These are phyloP conservation scores for Teratosphaeriaceae sp. DNA, from an alignment of 2,329 filamentous ascomycete genomes.

Conservation along the genomic window DNA sequence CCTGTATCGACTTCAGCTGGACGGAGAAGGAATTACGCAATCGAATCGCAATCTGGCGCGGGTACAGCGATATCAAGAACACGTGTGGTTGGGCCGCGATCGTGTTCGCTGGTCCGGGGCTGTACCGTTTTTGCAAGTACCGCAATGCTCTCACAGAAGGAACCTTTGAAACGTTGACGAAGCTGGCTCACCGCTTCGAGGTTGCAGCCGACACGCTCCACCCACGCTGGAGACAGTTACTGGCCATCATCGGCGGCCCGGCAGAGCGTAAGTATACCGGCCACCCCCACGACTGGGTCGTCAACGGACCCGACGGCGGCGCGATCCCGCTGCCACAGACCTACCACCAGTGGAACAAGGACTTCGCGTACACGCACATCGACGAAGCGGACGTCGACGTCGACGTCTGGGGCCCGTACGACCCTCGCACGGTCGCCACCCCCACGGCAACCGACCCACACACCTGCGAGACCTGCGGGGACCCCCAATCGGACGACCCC, in stretches of 20 bases:
- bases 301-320: slow-evolving; percentile 33
- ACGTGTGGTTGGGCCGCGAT: slow-evolving; percentile 50
- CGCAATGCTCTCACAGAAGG: slow-evolving; percentile 47
- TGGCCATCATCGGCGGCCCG: slow-evolving; percentile 41
- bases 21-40: slow-evolving; percentile 53
- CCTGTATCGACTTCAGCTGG: slow-evolving; percentile 50
- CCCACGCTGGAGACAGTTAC: slow-evolving; percentile 43
- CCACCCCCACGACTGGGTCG: slow-evolving; percentile 49
- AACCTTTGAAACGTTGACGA: slow-evolving; percentile 42
- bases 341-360: slow-evolving; percentile 41
- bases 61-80: slow-evolving; percentile 54
- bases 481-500: slow-evolving; percentile 46
- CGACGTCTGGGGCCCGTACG: slow-evolving; percentile 42
- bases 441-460: slow-evolving; percentile 22
- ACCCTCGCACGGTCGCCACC: slow-evolving; percentile 41
- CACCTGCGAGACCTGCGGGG: slow-evolving; percentile 40
- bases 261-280: slow-evolving; percentile 38
- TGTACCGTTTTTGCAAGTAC: slow-evolving; percentile 57
- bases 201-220: slow-evolving; percentile 27
- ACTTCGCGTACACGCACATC: slow-evolving; percentile 44
- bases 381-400: slow-evolving; percentile 46
- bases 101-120: slow-evolving; percentile 51
- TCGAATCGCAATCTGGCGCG: slow-evolving; percentile 48
- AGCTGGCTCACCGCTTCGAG: slow-evolving; percentile 40
- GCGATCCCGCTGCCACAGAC: slow-evolving; percentile 41